Base-by-base conservation (phyloP, 495 filamentous ascomycete genomes). In the Penicillium pulvis region DNA sequence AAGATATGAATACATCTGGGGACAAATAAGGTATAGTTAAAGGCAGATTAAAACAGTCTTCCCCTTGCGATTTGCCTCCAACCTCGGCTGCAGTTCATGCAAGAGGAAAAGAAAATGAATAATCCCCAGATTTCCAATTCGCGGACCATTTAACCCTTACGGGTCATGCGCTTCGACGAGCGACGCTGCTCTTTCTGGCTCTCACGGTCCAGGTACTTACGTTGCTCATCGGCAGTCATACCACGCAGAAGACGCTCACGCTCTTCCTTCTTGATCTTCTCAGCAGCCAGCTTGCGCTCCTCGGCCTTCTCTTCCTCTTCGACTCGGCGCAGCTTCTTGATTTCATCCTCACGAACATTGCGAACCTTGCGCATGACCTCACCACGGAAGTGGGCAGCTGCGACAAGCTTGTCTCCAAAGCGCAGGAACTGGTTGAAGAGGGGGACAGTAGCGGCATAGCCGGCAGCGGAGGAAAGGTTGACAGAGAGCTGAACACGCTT, bases 301-400 rank as follows among this genome's bases (percentile, higher is more conserved):
- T 97, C 94, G 48, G 90, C 89, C 80, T 93, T 93, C 74, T 95
- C 91, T n/a, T 92, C 91, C 63, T 98, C 93, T 51, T 89, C 90
- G 2, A 82, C 79, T 66, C 89, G 90, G 64, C 88, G 83, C 59
- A 98, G 84, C 77, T 89, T 89, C 71, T 83, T 85, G 65, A 89
- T 83, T 69, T 90, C 86, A 51, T 92, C 90, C 41, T 98, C 95
- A 56, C 94, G 90, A 42, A 85, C 85, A 47, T 80, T 75, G 64
- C 85, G 85, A 62, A 98, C 79, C 78, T 93, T 94, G 67, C 91
- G 89, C 67, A 87, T 77, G 17, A 96, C 92, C 77, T 97, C 93
- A 54, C 89, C 83, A 11, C 95, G 90, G 86, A 93, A 97, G 72
- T 89, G 93, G 5, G 86, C 93, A 28, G 71, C 75, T 44, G 83